Percentiles rank a stretch among this genome's conserved stretches.
phyloP scores from a whole-genome alignment of 345 rosid genomes.

The Syzygium aqueum region DNA sequence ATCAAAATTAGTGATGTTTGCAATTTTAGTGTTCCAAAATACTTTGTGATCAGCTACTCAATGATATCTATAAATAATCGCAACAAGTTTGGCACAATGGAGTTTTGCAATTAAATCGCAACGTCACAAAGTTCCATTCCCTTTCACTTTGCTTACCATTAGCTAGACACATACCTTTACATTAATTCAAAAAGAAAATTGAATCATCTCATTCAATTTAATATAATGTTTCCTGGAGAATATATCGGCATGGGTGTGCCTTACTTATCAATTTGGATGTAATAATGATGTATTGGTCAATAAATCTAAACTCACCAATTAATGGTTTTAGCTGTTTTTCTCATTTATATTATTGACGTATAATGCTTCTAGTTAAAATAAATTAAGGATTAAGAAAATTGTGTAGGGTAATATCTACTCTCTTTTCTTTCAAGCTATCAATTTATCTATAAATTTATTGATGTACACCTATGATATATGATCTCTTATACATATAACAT shows the following conservation, averaged over 20 bases:
- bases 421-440: background rate
- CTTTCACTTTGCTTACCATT: background rate
- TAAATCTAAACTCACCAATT: background rate
- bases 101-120: background rate
- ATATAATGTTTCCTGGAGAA: background rate
- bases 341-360: background rate
- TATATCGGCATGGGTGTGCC: background rate
- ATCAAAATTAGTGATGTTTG: background rate
- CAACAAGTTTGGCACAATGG: background rate
- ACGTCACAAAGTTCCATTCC: background rate
- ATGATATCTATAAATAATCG: background rate
- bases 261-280: background rate
- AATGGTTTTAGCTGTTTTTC: background rate
- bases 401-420: background rate
- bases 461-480: background rate
- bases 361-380: background rate
- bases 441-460: background rate
- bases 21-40: background rate
- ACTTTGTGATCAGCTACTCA: background rate
- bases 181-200: background rate
- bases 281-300: background rate
- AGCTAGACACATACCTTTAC: background rate
- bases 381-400: background rate
- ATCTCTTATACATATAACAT: background rate
- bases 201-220: background rate